These are phyloP conservation scores for Coprinopsis marcescibilis DNA, from an alignment of 768 basidiomycete species.

Conservation along the genomic window DNA sequence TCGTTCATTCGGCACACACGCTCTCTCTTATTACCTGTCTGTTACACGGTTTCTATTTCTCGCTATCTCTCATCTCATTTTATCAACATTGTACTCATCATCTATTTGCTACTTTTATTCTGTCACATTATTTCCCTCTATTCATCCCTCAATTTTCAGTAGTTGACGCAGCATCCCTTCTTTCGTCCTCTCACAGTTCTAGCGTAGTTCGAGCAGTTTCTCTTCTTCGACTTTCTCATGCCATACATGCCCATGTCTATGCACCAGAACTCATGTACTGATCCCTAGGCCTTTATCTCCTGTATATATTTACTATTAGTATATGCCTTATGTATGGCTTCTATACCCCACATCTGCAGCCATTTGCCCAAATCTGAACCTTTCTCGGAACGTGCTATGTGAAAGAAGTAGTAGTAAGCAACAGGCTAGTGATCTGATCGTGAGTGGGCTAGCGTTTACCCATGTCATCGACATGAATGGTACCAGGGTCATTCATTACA, in stretches of 20 bases:
- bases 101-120: constrained; percentile 10
- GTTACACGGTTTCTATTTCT: too few species aligned
- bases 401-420: too few species aligned
- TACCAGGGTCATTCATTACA: too few species aligned
- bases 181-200: constrained; percentile 13
- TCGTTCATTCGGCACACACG: too few species aligned
- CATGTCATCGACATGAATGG: too few species aligned
- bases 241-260: constrained; percentile 6
- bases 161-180: constrained; percentile 18
- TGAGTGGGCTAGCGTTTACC: too few species aligned
- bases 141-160: constrained; percentile 9
- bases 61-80: constrained; percentile 11
- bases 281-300: constrained; percentile 33
- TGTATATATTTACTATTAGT: constrained; percentile 37
- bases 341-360: too few species aligned
- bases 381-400: too few species aligned
- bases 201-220: constrained; percentile 15
- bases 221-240: background rate
- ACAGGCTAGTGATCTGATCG: too few species aligned
- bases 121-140: constrained; percentile 6
- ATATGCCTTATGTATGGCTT: constrained; percentile 34
- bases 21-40: too few species aligned
- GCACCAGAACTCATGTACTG: constrained; percentile 16
- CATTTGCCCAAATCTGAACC: too few species aligned
- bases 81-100: constrained; percentile 7